phyloP scores from a whole-genome alignment of 2,329 filamentous ascomycete species.

The Rhynchosporium agropyri region DNA sequence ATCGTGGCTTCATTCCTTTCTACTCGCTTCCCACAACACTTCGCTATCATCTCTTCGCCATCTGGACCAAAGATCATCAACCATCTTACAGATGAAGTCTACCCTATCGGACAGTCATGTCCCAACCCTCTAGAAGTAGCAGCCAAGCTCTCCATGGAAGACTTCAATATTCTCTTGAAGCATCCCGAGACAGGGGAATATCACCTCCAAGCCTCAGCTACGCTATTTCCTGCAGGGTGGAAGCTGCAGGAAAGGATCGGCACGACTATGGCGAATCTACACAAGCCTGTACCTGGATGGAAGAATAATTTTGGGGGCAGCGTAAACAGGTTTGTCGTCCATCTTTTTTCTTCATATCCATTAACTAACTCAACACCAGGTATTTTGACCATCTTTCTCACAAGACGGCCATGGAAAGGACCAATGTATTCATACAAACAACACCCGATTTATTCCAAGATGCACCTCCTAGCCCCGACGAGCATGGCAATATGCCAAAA shows the following conservation, averaged over 20 bases:
- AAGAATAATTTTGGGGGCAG: slow-evolving; percentile 48
- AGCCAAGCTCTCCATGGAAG: slow-evolving; percentile 54
- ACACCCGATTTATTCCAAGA: slow-evolving; percentile 50
- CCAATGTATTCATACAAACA: slow-evolving; percentile 54
- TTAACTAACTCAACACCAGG: slow-evolving; percentile 27
- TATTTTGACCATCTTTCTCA: slow-evolving; percentile 51
- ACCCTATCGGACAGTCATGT: slow-evolving; percentile 43
- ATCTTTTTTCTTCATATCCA: neutral
- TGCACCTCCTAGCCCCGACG: slow-evolving; percentile 42
- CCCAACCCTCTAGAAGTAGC: slow-evolving; percentile 52
- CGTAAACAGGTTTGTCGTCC: slow-evolving; percentile 46
- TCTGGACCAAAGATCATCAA: slow-evolving; percentile 46
- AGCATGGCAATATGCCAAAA: slow-evolving; percentile 32
- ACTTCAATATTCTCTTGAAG: slow-evolving; percentile 52
- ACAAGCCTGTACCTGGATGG: slow-evolving; percentile 52
- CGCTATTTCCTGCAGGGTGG: slow-evolving; percentile 57
- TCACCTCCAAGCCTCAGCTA: slow-evolving; percentile 53
- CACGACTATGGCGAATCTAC: slow-evolving; percentile 51
- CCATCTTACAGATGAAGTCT: slow-evolving; percentile 49
- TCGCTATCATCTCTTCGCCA: slow-evolving; percentile 43
- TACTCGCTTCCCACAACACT: slow-evolving; percentile 48
- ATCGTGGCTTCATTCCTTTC: slow-evolving; percentile 51
- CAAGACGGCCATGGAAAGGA: slow-evolving; percentile 50
- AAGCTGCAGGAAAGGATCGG: slow-evolving; percentile 52
- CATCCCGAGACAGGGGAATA: slow-evolving; percentile 50